Percentiles rank a stretch among this genome's conserved stretches.
phyloP scores from a whole-genome alignment of 345 rosid genomes.

The Gossypium sturtianum region DNA sequence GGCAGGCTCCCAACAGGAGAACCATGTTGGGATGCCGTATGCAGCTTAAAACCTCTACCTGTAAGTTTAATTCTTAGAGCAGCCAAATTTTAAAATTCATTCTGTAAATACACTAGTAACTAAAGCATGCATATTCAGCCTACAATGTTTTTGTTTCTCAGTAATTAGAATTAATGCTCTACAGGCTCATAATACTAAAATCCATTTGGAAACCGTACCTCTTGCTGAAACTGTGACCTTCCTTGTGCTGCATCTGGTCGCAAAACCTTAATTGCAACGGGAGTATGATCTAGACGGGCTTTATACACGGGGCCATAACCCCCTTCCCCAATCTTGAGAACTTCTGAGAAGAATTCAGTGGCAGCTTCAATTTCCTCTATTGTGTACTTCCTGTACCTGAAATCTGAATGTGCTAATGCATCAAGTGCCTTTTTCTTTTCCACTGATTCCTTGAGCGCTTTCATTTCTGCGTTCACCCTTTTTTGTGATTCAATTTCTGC shows the following conservation, averaged over 20 bases:
- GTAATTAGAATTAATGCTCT: background rate
- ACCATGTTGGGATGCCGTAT: slow-evolving; percentile 93
- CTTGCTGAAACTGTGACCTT: slow-evolving; percentile 88
- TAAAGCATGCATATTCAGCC: no score
- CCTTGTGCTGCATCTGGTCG: slow-evolving; percentile 93
- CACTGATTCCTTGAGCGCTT: slow-evolving; percentile 61
- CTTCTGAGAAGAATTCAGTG: slow-evolving; percentile 55
- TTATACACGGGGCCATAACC: slow-evolving; percentile 93
- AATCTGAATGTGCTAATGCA: slow-evolving; percentile 46
- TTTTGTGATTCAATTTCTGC: slow-evolving; percentile 76
- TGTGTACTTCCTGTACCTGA: slow-evolving; percentile 67
- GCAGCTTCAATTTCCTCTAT: slow-evolving; percentile 87
- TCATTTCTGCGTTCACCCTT: slow-evolving; percentile 67
- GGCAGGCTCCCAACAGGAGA: slow-evolving; percentile 84
- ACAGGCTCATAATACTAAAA: background rate
- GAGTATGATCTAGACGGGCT: slow-evolving; percentile 70
- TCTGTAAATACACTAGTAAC: no score
- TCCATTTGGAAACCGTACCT: slow-evolving; percentile 33
- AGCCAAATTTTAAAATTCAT: no score
- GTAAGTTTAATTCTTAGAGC: slow-evolving; percentile 2
- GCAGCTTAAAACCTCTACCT: slow-evolving; percentile 86
- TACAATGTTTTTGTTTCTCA: no score
- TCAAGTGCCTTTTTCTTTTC: slow-evolving; percentile 62
- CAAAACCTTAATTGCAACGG: slow-evolving; percentile 78
- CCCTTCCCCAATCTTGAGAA: slow-evolving; percentile 85